Evolutionary conservation across 2,329 filamentous ascomycete genomes (phyloP), one percentile per base, ranked within the genome.

Genomic region (Rhinocladiella mackenziei): DNA sequence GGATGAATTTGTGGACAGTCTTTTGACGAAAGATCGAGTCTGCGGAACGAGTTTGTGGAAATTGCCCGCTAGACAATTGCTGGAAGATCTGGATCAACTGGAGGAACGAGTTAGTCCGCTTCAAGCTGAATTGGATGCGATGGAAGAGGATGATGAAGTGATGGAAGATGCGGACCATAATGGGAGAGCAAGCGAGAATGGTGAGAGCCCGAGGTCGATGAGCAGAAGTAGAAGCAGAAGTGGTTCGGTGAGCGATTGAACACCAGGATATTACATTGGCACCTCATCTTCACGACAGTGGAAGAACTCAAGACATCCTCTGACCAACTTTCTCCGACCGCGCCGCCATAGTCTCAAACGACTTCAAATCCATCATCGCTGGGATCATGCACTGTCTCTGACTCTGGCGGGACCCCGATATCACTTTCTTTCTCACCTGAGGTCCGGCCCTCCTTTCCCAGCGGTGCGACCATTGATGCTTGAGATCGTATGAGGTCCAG

Each of bases 21-120:
- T 98, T 54, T 71, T 98, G 51, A 84, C 79, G 0, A 94, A 94
- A 67, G 87, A 94, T 45, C 77, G 92, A 39, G 83, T 96, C 0
- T 97, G 91, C 62, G 91, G 83, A 26, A 97, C 92, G 2, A 94
- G 83, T 60, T 62, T 98, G 56, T 94, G 88, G 81, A 94, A 95
- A 70, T 77, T 98, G 74, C 86, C 89, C 3, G 81, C 81, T 48
- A 75, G 92, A 56, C 81, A 85, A 54, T 76, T 86, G 39, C 63
- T 98, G 53, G 92, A 98, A 69, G 92, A 98, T 63, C 62, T 94
- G 63, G 92, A 94, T 55, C 67, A 89, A 58, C 61, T 98, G 59
- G 91, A 96, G 61, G 85, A 89, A 37, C 77, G 91, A 54, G 77
- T 87, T 25, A 96, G 89, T 65, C 81, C 88, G 25, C 65, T 97